Evolutionary conservation across 1,139 yeast genomes (phyloP), one percentile per base, ranked within the genome.

Genomic region (Taphrina betulina): DNA sequence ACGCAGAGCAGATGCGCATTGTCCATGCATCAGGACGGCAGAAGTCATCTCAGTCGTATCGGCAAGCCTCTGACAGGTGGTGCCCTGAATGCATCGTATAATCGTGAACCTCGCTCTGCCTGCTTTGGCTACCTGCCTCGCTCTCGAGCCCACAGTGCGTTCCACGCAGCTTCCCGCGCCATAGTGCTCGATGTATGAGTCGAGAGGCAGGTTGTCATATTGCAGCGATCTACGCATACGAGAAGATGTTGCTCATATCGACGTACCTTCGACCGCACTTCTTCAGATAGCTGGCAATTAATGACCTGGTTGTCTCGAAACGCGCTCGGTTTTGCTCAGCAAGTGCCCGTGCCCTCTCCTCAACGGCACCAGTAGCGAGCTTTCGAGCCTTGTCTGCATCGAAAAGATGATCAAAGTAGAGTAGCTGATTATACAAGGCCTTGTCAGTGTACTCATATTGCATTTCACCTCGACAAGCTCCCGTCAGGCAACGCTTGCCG

Each of bases 241-340:
- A 61, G 69, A 92, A 92, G 34, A 89, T 83, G 33, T 80, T 75
- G 5, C 83, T 83, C 88, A 92, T 83, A 66, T 88, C 88, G 43
- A 92, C 96, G 69, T 83, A 90, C 55, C 96, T 78, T 64, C 96
- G 83, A 10, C 96, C 97, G 71, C 95, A 86, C 62, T 86, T 86
- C 54, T 75, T 75, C 65, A 92, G 72, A 65, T 92, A 92, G 69
- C 83, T 83, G 61, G 80, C 79, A 0, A 86, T 84, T 4, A 88
- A 83, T n/a, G 74, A 73, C 52, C 79, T 75, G 62, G 81, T 77
- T 10, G 71, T 64, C n/a, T 70, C 77, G 65, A 90, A 85, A 33
- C 79, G 66, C 14, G 72, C 80, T 54, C 90, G 74, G 66, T 89
- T 89, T 65, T 86, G 95, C 66, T 87, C 96, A 0, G 87, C 83